phyloP scores from a whole-genome alignment of 2,329 filamentous ascomycete genomes.

The Fusarium metavorans region DNA sequence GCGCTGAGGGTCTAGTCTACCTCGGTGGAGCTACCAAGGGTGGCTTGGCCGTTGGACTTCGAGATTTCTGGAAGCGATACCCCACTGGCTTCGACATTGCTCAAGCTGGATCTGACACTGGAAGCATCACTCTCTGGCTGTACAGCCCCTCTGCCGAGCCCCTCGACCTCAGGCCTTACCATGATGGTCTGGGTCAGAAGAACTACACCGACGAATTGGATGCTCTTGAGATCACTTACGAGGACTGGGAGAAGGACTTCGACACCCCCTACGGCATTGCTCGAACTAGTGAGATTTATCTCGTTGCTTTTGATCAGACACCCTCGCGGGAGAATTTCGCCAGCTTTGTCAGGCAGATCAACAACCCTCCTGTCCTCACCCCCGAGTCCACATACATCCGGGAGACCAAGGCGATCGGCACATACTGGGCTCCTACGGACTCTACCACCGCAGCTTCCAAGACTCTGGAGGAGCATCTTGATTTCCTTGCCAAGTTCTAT shows the following conservation, averaged over 20 bases:
- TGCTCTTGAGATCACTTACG: conserved; percentile 72
- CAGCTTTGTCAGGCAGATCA: conserved; percentile 57
- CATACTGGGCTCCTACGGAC: conserved; percentile 63
- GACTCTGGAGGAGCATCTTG: conserved; percentile 64
- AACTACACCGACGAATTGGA: conserved; percentile 69
- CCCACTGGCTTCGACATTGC: conserved; percentile 69
- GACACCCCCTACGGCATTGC: conserved; percentile 69
- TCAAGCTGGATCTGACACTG: conserved; percentile 61
- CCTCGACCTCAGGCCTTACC: conserved; percentile 68
- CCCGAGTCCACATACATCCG: conserved; percentile 62
- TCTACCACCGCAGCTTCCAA: conserved; percentile 38
- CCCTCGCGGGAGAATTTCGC: conserved; percentile 62
- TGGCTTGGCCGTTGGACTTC: conserved; percentile 69
- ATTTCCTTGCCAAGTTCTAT: conserved; percentile 69
- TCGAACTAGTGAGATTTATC: conserved; percentile 67
- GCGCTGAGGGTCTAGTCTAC: conserved; percentile 68
- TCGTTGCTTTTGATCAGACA: conserved; percentile 65
- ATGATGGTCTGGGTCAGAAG: conserved; percentile 67
- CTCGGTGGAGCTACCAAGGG: conserved; percentile 68
- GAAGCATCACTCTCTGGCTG: conserved; percentile 69
- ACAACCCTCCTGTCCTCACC: conserved; percentile 64
- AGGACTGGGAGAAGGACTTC: conserved; percentile 69
- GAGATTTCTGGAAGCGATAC: conserved; percentile 74
- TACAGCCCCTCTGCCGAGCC: conserved; percentile 68
- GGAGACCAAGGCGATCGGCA: conserved; percentile 64